Base-by-base conservation (phyloP, 208 protist species). In the Trypanosoma boissoni region DNA sequence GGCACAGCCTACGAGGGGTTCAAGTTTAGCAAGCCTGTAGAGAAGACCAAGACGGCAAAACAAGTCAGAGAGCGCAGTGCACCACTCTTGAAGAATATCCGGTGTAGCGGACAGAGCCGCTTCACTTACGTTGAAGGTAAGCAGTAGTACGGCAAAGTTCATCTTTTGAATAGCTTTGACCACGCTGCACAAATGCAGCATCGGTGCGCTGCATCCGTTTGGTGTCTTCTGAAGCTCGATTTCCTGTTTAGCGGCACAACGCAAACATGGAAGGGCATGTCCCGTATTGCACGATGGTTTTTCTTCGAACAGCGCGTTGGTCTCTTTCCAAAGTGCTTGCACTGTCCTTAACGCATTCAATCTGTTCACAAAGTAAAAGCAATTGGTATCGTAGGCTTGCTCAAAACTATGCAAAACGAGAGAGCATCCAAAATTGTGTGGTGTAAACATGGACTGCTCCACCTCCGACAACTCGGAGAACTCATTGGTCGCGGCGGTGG, bases 81-180 rank as follows among this genome's bases (percentile, higher is more conserved):
- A 16, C 24, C 46, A 46, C 29, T 58, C 1, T 23, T 46, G 16
- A 14, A 52, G 28, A 0, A 71, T 18, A 9, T 0, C 28, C 28
- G 24, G 1, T 36, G 42, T 42, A 10, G 68, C 59, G 41, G 48
- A 31, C 48, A 72, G 59, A 8, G 54, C 39, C 0, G 5, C 46
- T 45, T 74, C 68, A 34, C 72, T 50, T 3, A 76, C 76, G 29
- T 75, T 46, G 32, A 76, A 76, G 10, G 72, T 80, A 14, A 82
- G 54, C 18, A 80, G 31, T 12, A 80, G 56, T 12, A 86, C 43
- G 34, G 64, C 51, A 5, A 79, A 64, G 42, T 75, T 73, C 34
- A 75, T 37, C 51, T 79, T 75, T 26, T 76, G 65, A 36, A 81
- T 68, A n/a, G 62, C 78, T 71, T 79, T 86, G 44, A 77, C 52